Evolutionary conservation across 2,329 filamentous ascomycete genomes (phyloP).

Genomic region (Colletotrichum endophyticum): DNA sequence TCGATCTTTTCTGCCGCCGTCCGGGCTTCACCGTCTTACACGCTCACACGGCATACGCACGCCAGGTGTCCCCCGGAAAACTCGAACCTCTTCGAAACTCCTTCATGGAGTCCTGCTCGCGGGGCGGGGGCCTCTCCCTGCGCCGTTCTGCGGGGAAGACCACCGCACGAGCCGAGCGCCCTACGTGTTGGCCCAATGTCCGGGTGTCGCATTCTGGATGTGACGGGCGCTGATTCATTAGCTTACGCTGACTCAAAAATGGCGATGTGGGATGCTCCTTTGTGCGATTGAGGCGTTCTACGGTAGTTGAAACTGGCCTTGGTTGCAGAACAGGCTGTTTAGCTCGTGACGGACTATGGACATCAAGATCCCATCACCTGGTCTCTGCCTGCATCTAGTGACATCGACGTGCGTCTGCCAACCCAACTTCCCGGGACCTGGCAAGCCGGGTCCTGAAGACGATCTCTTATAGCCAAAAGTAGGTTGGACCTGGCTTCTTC

Average conservation of each 20-base stretch:
- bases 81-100: constrained; percentile 16
- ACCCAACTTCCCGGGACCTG: not conserved
- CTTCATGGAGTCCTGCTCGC: not conserved
- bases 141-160: not conserved
- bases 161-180: not conserved
- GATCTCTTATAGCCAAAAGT: not conserved
- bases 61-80: constrained; percentile 1
- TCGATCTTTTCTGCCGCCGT: not conserved
- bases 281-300: not conserved
- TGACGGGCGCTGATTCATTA: not conserved
- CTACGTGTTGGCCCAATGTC: not conserved
- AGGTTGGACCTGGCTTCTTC: not conserved
- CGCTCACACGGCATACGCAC: not conserved
- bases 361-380: not conserved
- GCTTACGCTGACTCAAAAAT: not conserved
- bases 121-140: not conserved
- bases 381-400: not conserved
- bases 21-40: not conserved
- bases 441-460: not conserved
- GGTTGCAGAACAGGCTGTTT: not conserved
- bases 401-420: not conserved
- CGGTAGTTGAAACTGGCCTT: not conserved
- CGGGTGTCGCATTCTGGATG: not conserved
- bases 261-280: not conserved
- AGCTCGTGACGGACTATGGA: not conserved